phyloP scores from a whole-genome alignment of 805 yeast species.

The Komagataella phaffii region DNA sequence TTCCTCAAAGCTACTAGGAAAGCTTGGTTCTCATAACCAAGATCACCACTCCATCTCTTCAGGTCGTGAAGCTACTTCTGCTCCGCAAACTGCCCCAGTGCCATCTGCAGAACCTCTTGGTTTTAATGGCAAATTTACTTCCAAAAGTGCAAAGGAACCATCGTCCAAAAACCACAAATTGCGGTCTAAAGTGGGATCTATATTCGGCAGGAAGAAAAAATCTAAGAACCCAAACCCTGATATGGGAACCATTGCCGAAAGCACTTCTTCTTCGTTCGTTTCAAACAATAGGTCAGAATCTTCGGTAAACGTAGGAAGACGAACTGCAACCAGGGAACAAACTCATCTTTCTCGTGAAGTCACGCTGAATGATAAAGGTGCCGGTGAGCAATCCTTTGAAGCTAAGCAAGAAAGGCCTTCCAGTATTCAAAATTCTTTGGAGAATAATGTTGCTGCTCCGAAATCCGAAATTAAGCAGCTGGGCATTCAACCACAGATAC shows the following conservation, averaged over 20 bases:
- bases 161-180: conserved; percentile 24
- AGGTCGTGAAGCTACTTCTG: neutral
- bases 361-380: neutral
- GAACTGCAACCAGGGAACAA: neutral
- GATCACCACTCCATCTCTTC: neutral
- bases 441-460: neutral
- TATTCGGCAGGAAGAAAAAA: conserved; percentile 52
- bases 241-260: conserved; percentile 15
- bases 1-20: conserved; percentile 2
- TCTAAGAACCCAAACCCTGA: conserved; percentile 13
- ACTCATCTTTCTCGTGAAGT: neutral
- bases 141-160: conserved; percentile 10
- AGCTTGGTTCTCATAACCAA: conserved; percentile 4
- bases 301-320: conserved; percentile 2
- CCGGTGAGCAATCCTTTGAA: neutral
- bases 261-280: conserved; percentile 16
- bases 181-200: conserved; percentile 64
- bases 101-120: conserved; percentile 5
- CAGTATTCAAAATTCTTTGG: neutral
- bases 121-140: neutral
- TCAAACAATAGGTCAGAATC: conserved; percentile 6
- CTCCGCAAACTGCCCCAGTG: neutral
- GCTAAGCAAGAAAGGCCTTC: neutral
- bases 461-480: neutral
- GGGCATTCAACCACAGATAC: neutral